A percentile compares a stretch with the other conserved stretches of the same genome.
Evolutionary conservation across 2,329 filamentous ascomycete genomes (phyloP).

Genomic region (Cercospora citrullina): DNA sequence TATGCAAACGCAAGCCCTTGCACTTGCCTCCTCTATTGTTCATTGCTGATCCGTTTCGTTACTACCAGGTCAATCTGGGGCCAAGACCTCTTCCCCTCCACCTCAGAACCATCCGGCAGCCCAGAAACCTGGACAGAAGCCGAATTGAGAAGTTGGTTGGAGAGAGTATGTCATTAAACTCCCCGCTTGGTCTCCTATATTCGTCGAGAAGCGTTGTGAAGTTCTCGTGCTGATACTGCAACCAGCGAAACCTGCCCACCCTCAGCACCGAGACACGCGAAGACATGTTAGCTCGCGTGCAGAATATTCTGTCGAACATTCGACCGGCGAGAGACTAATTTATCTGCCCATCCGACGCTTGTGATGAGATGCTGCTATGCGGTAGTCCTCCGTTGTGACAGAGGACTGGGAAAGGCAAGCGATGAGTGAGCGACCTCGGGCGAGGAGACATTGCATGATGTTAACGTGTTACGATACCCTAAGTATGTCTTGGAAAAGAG

Average conservation of each 20-base stretch:
- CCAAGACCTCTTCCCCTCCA: constrained; percentile 73
- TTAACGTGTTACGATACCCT: not conserved
- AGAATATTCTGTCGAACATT: constrained; percentile 56
- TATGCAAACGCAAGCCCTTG: not conserved
- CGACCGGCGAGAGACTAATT: constrained; percentile 43
- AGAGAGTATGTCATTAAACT: constrained; percentile 60
- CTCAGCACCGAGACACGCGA: constrained; percentile 38
- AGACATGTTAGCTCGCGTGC: not conserved
- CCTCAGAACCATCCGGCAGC: constrained; percentile 71
- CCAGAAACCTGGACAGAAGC: constrained; percentile 73
- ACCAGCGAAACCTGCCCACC: constrained; percentile 64
- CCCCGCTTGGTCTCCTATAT: not conserved
- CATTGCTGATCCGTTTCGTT: too few species aligned
- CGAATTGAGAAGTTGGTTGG: constrained; percentile 79
- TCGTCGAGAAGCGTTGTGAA: not conserved
- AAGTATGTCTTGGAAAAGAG: not conserved
- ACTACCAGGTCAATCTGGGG: constrained; percentile 67
- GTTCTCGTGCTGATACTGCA: not conserved
- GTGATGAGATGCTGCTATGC: not conserved
- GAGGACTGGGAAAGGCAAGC: not conserved
- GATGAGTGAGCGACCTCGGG: not conserved
- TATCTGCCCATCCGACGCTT: not conserved
- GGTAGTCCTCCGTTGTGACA: not conserved
- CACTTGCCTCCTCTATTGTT: too few species aligned
- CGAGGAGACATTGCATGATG: not conserved